Evolutionary conservation across 768 basidiomycete genomes (phyloP), one percentile per base, ranked within the genome.

Genomic region (Omphalotus guepiniiformis): DNA sequence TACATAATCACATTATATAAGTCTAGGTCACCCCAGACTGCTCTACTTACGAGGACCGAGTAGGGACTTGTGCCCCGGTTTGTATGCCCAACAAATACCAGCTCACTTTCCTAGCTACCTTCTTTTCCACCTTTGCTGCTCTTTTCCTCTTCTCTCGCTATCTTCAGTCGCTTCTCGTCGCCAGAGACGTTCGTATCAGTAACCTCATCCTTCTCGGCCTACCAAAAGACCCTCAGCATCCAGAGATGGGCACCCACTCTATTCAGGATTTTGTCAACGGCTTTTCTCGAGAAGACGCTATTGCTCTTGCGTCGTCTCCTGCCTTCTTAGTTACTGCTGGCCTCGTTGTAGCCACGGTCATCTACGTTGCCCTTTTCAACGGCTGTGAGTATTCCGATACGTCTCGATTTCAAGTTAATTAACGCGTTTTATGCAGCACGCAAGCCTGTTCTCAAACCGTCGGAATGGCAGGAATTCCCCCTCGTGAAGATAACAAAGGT

Each of bases 391-490:
- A 42, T 47, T 42, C 46, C 38, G 43, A 42, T 37, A 47, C 39
- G 35, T 27, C 28, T 23, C 28, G 12, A 34, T 51, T 36, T 45
- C 43, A 41, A 26, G 32, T 47, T 23, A 42, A 27, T 29, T 35
- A 6, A 36, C 19, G 25, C 19, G 11, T 21, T 35, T 39, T 18
- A 47, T 48, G 52, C 60, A 88, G 85, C 75, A 59, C 74, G 79
- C 27, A 83, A 82, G 57, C 83, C 86, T 18, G 80, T 80, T 5
- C 73, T 95, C 47, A 75, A 89, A 66, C 79, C 92, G 13, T 72
- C 73, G 53, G 71, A 73, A 48, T 99, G 93, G 88, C 76, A 86
- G 57, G 74, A 84, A 53, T 97, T 90, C 71, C 76, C 87, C 22
- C 79, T 99, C 48, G 67, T 71, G 45, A 77, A 89, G 56, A 96